These are phyloP conservation scores for Sporothrix globosa DNA, from an alignment of 2,329 filamentous ascomycete species.

Conservation along the genomic window DNA sequence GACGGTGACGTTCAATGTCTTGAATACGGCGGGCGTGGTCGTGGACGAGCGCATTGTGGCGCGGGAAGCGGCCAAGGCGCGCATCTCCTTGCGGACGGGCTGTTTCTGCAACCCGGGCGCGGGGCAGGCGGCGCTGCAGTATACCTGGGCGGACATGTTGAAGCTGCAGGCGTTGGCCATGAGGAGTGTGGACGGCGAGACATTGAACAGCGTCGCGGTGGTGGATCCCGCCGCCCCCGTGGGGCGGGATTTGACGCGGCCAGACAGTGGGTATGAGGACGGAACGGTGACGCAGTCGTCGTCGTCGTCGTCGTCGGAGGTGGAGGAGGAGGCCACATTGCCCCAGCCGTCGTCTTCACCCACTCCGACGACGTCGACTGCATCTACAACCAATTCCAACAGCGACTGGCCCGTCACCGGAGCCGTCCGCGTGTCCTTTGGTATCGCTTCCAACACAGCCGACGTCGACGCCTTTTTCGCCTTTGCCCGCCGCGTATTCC, in stretches of 20 bases:
- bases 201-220: no score
- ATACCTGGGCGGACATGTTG: constrained; percentile 36
- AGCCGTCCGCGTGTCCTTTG: constrained; percentile 48
- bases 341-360: no score
- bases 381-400: neutral
- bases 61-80: constrained; percentile 41
- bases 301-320: neutral
- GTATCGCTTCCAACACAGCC: constrained; percentile 43
- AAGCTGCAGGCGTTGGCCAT: constrained; percentile 33
- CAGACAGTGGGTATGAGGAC: neutral
- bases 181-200: neutral
- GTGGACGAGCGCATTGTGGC: constrained; percentile 47
- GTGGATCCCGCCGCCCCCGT: neutral
- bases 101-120: constrained; percentile 51
- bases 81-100: constrained; percentile 48
- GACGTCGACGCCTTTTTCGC: constrained; percentile 46
- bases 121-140: constrained; percentile 44
- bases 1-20: constrained; percentile 48
- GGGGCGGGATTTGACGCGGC: constrained; percentile 2
- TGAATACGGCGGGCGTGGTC: constrained; percentile 42
- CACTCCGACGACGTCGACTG: neutral
- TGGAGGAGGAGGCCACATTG: neutral
- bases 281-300: neutral
- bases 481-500: constrained; percentile 44
- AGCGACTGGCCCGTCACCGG: constrained; percentile 38